These are phyloP conservation scores for Alternaria sp. DNA, from an alignment of 2,329 filamentous ascomycete genomes.

Conservation along the genomic window DNA sequence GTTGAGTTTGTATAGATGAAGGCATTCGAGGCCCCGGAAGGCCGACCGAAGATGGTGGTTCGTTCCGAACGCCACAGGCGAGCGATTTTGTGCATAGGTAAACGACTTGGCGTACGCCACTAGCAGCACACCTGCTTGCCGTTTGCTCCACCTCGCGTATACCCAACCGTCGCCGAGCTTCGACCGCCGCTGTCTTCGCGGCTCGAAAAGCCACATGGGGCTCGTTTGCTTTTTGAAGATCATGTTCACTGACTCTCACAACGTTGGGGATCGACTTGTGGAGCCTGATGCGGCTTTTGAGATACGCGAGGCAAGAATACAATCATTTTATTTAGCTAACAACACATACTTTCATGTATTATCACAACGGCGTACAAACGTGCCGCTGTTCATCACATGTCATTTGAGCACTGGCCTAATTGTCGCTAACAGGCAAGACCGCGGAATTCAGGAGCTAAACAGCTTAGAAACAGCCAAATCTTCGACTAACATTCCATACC, in stretches of 20 bases:
- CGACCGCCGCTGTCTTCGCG: slow-evolving; percentile 1
- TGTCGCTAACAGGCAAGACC: slow-evolving; percentile 2
- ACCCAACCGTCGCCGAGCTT: slow-evolving; percentile 5
- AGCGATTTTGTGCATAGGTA: slow-evolving; percentile 2
- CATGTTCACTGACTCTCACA: slow-evolving; percentile 12
- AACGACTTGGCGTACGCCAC: slow-evolving; percentile 10
- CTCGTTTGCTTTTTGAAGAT: slow-evolving; percentile 12
- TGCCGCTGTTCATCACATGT: slow-evolving; percentile 2
- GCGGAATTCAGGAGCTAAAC: neutral
- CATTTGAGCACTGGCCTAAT: neutral
- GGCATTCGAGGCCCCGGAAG: neutral
- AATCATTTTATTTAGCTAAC: neutral
- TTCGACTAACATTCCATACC: slow-evolving; percentile 1
- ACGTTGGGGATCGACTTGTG: slow-evolving; percentile 13
- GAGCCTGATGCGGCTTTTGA: slow-evolving; percentile 1
- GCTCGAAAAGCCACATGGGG: neutral
- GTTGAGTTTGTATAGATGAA: neutral
- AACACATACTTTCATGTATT: neutral
- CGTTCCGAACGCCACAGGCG: slow-evolving; percentile 3
- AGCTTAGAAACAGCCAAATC: slow-evolving; percentile 5
- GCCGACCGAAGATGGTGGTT: slow-evolving; percentile 8
- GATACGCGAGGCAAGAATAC: slow-evolving; percentile 5
- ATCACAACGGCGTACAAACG: neutral
- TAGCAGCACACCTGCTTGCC: slow-evolving; percentile 1
- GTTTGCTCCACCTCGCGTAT: slow-evolving; percentile 1